Evolutionary conservation across 179 eudicot species (phyloP), one percentile per base, ranked within the genome.

Genomic region (Spergularia azorica): DNA sequence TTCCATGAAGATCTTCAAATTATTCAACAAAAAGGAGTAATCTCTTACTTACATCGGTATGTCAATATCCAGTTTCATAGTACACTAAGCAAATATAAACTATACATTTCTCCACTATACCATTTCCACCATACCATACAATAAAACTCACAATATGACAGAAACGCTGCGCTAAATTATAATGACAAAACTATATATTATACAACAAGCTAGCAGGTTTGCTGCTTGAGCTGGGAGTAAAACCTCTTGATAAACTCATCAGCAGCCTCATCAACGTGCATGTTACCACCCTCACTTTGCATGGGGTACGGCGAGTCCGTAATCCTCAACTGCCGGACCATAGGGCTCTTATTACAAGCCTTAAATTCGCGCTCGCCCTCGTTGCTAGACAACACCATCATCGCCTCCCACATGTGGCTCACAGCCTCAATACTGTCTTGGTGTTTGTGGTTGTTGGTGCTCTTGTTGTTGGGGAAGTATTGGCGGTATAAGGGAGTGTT

Each of bases 211-310:
- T 54, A 71, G 13, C 52, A 71, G 2, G 26, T 12, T 75, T 82
- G 79, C 4, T 74, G 66, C 70, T 66, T 82, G 4, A 85, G 82
- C 32, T 82, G 74, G 41, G 50, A 69, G 63, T 82, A 85, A 15
- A 85, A 85, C 73, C 73, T 79, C 77, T 46, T 79, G 38, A 84
- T 84, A 69, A 84, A 84, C 77, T 76, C 87, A 9, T 79, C 85
- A 36, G 87, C 87, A 18, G 85, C 87, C 50, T 58, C 83, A 74
- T 85, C 87, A 50, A 85, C 85, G 43, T 17, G 73, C 0, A 46
- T 10, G 48, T 84, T 67, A 72, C 57, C 75, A 13, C 63, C 80
- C 17, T 56, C 56, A 71, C 15, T 72, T 36, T 41, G 70, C 20
- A 63, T 1, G 1, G 74, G 79, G 51, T 68, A 80, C 3, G 86